Evolutionary conservation across 2,329 filamentous ascomycete species (phyloP), one percentile per base, ranked within the genome.

Genomic region (Alternaria sp.): DNA sequence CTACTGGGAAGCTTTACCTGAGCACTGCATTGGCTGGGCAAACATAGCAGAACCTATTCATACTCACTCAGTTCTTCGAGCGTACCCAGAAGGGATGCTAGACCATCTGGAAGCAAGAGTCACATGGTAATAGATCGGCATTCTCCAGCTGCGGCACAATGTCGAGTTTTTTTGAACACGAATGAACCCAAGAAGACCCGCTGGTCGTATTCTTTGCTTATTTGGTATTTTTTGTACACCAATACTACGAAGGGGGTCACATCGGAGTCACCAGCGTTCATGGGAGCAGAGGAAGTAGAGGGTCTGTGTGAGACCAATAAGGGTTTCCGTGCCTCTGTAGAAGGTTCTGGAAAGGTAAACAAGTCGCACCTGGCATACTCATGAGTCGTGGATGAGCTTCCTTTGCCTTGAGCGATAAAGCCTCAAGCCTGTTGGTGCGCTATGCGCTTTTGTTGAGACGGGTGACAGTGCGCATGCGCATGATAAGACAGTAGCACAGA

Each of bases 91-190:
- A 41, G 43, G 43, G 2, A 20, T 14, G n/a, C 24, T 41, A 58
- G 76, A 79, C 41, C 80, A 76, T 20, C 22, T 24, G 26, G 38
- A 14, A 34, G 32, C 41, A 36, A 36, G 39, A 48, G n/a, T 20
- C 28, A 22, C 11, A 34, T 20, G 28, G n/a, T 32, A 22, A 18
- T 38, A 38, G 34, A n/a, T 38, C 34, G 34, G 34, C 16, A n/a
- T n/a, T 5, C 16, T 38, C 34, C 16, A 38, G 14, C 16, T n/a
- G 16, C 14, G 16, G 34, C 14, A 38, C 34, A 38, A 8, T 38
- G 14, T 16, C 16, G 34, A 38, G 34, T 38, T 14, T 14, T 14
- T 7, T n/a, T n/a, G 16, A 34, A 36, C 3, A 6, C 7, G 9
- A 42, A 7, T 7, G 20, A 22, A 20, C 1, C 2, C 1, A 36